These are phyloP conservation scores for Colletotrichum karsti DNA, from an alignment of 2,329 filamentous ascomycete species.

Conservation along the genomic window DNA sequence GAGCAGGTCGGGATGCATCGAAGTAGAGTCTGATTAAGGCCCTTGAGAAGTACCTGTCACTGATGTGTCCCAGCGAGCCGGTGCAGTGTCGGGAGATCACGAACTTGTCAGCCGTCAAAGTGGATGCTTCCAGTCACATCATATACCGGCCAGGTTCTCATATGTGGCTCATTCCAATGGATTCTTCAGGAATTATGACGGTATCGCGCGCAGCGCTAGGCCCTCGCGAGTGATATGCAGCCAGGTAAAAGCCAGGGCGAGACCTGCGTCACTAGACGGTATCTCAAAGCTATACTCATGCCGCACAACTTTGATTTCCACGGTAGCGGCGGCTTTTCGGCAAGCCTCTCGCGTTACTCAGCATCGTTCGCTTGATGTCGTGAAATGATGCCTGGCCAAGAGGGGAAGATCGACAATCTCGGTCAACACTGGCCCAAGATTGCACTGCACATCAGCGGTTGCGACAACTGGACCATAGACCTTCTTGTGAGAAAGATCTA, in stretches of 20 bases:
- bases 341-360: not conserved
- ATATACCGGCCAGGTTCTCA: not conserved
- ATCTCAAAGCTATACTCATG: not conserved
- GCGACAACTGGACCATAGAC: not conserved
- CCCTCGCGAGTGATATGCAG: not conserved
- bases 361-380: not conserved
- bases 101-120: not conserved
- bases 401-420: not conserved
- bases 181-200: too few relatives aligned
- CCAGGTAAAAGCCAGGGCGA: not conserved
- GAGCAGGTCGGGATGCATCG: not conserved
- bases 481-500: constrained; percentile 5
- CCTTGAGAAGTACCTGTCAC: not conserved
- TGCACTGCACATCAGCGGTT: not conserved
- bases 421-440: not conserved
- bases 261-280: not conserved
- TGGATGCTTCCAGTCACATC: not conserved
- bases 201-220: too few relatives aligned
- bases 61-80: too few relatives aligned
- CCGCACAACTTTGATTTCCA: not conserved
- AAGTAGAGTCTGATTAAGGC: not conserved
- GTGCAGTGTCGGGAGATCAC: not conserved
- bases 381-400: not conserved
- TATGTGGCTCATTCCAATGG: too few relatives aligned
- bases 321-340: not conserved